These are phyloP conservation scores for Phytopythium kandeliae DNA, from an alignment of 352 stramenopile genomes.

Conservation along the genomic window DNA sequence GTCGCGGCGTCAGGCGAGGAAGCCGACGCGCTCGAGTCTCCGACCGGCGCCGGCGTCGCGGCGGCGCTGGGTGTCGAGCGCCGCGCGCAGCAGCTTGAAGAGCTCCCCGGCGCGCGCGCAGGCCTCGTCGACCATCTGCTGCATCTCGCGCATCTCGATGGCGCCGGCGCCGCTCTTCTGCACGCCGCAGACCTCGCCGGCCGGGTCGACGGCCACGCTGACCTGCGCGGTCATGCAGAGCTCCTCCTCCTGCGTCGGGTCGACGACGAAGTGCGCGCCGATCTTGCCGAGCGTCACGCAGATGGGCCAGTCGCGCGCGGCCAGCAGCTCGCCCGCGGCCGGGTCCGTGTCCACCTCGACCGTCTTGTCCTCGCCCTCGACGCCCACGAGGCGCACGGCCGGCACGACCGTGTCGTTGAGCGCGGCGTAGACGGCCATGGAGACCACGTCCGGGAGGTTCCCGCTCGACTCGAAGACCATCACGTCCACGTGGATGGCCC, in stretches of 20 bases:
- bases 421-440: slow-evolving; percentile 75
- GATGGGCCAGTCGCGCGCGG: slow-evolving; percentile 51
- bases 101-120: slow-evolving; percentile 57
- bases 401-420: slow-evolving; percentile 77
- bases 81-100: slow-evolving; percentile 46
- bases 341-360: slow-evolving; percentile 76
- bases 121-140: slow-evolving; percentile 74
- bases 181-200: slow-evolving; percentile 53
- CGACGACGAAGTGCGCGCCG: slow-evolving; percentile 57
- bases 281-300: slow-evolving; percentile 77
- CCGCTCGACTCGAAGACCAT: slow-evolving; percentile 78
- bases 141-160: slow-evolving; percentile 70
- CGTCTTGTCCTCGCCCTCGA: slow-evolving; percentile 69
- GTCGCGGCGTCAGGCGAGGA: slow-evolving; percentile 37
- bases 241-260: slow-evolving; percentile 71
- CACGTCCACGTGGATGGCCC: slow-evolving; percentile 64
- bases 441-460: slow-evolving; percentile 71
- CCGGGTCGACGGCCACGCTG: slow-evolving; percentile 61
- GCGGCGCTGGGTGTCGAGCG: slow-evolving; percentile 43
- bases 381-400: slow-evolving; percentile 56
- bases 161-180: slow-evolving; percentile 70
- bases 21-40: slow-evolving; percentile 58
- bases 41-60: slow-evolving; percentile 37
- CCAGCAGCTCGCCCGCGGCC: slow-evolving; percentile 48
- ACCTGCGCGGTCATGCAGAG: slow-evolving; percentile 70